These are phyloP conservation scores for Xylaria sp. DNA, from an alignment of 495 filamentous ascomycete genomes.

Conservation along the genomic window DNA sequence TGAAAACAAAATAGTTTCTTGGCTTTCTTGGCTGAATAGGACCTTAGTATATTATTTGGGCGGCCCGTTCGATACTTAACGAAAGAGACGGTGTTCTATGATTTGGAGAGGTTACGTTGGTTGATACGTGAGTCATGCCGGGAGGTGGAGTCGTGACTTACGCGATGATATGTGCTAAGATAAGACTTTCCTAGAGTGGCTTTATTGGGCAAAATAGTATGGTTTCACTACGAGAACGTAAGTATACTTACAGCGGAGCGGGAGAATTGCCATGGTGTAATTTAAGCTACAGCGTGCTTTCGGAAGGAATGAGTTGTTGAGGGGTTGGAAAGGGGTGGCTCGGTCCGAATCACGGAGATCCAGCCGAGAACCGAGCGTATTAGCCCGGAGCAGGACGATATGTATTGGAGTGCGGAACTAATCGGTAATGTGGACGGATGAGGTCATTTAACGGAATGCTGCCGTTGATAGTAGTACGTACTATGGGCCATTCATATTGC, in stretches of 20 bases:
- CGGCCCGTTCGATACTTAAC: neutral
- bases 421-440: neutral
- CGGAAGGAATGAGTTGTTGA: neutral
- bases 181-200: slow-evolving; percentile 5
- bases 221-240: neutral
- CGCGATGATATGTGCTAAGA: neutral
- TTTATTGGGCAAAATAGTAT: neutral
- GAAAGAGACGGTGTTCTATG: neutral
- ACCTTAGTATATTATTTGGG: neutral
- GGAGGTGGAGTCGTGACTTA: neutral
- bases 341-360: neutral
- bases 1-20: neutral
- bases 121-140: neutral
- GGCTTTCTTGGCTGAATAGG: neutral
- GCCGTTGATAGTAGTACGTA: neutral
- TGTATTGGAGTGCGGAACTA: neutral
- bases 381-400: neutral
- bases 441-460: neutral
- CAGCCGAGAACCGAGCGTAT: neutral
- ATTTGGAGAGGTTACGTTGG: neutral
- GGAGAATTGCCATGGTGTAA: neutral
- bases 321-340: neutral
- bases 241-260: neutral
- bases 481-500: neutral
- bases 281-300: neutral